Base-by-base conservation (phyloP, 768 basidiomycete genomes). In the Tulasnella calospora region DNA sequence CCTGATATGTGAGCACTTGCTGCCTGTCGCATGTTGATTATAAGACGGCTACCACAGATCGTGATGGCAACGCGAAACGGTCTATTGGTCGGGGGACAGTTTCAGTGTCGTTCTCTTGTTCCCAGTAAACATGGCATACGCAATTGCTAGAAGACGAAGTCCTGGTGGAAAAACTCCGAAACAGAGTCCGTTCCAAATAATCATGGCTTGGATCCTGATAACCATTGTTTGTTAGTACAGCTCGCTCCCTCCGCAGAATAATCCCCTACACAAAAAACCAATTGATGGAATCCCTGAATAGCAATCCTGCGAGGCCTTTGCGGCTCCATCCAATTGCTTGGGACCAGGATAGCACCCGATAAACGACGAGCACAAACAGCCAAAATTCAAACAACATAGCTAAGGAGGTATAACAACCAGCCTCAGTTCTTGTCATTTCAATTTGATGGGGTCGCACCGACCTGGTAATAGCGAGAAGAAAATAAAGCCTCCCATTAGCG, bases 241-340 rank as follows among this genome's bases (percentile, higher is more conserved):
- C 23, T 19, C 33, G 8, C 10, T 27, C 57, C 40, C 15, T 30
- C 1, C 23, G 75, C 23, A 57, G 57, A 23, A 71, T 12, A 10
- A 15, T 69, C 35, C 36, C 76, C 13, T 71, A 78, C 76, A 78
- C 35, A 3, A 71, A 67, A 46, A 78, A 78, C 76, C 76, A 78
- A 27, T 27, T 70, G 40, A 70, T 46, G 35, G 76, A 78, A 30
- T 78, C 76, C 41, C 8, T 38, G 27, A 71, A 38, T 40, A 78
- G 12, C 33, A 78, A 27, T 38, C 38, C 17, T 23, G 71, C 27
- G 7, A 78, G 23, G 9, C 69, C 36, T 27, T 78, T 27, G 15
- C 61, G 61, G 40, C 71, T 70, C 76, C 71, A 71, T 41, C 69
- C 76, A 8, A 47, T 41, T 19, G 17, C 35, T 21, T 27, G 30